These are phyloP conservation scores for Canariomyces notabilis DNA, from an alignment of 2,329 filamentous ascomycete genomes.

Conservation along the genomic window DNA sequence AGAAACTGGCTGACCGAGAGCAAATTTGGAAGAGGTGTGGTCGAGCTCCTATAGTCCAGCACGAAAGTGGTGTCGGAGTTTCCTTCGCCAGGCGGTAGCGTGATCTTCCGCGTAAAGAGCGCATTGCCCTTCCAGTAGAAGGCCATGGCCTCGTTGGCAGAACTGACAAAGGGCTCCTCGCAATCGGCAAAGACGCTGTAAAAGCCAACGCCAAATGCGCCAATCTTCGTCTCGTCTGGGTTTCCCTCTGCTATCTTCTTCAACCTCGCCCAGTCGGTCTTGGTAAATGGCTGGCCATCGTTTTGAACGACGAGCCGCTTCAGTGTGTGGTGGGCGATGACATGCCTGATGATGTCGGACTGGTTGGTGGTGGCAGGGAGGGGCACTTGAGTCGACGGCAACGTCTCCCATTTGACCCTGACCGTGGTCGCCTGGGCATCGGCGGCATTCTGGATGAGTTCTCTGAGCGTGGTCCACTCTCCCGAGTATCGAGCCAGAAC, in stretches of 20 bases:
- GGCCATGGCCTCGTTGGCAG: slow-evolving; percentile 87
- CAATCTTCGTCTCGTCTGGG: slow-evolving; percentile 97
- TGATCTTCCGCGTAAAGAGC: slow-evolving; percentile 82
- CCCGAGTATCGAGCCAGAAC: slow-evolving; percentile 93
- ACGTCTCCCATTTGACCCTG: slow-evolving; percentile 85
- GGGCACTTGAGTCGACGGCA: slow-evolving; percentile 74
- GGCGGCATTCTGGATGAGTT: slow-evolving; percentile 97
- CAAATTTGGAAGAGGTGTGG: slow-evolving; percentile 79
- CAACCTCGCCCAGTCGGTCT: slow-evolving; percentile 86
- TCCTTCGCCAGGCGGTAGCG: slow-evolving; percentile 61
- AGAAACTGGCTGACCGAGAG: slow-evolving; percentile 87
- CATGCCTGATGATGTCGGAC: slow-evolving; percentile 74
- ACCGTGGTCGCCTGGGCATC: slow-evolving; percentile 90
- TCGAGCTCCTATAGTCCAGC: slow-evolving; percentile 85
- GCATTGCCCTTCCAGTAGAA: slow-evolving; percentile 99
- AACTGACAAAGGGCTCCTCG: slow-evolving; percentile 95
- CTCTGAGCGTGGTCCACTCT: slow-evolving; percentile 85
- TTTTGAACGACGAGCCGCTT: slow-evolving; percentile 87
- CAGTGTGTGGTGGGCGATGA: slow-evolving; percentile 77
- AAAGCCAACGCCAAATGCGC: slow-evolving; percentile 96
- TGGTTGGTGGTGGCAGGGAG: slow-evolving; percentile 60
- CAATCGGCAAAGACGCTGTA: slow-evolving; percentile 98
- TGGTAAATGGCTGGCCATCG: slow-evolving; percentile 79
- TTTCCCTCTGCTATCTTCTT: slow-evolving; percentile 99
- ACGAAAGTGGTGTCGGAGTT: slow-evolving; percentile 83